These are phyloP conservation scores for Microdochium paspali DNA, from an alignment of 2,329 filamentous ascomycete species.

Conservation along the genomic window DNA sequence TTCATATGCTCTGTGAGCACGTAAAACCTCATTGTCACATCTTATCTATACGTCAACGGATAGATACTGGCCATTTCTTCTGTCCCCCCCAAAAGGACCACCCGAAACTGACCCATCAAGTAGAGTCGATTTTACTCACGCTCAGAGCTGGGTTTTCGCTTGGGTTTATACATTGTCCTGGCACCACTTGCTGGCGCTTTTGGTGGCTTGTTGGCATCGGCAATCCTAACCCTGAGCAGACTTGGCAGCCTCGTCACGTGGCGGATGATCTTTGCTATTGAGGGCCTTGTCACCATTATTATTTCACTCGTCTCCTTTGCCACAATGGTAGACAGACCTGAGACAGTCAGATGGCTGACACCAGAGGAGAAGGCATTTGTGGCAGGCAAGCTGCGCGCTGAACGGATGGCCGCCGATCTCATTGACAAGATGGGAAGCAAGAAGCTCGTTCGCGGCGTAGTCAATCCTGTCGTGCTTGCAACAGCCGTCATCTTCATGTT, in stretches of 20 bases:
- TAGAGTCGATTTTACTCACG: too few relatives aligned
- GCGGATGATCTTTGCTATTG: constrained; percentile 66
- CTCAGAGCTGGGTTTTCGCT: constrained; percentile 52
- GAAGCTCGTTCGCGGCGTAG: constrained; percentile 48
- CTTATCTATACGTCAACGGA: too few relatives aligned
- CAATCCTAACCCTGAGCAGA: constrained; percentile 47
- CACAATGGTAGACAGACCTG: constrained; percentile 52
- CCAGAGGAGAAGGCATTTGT: constrained; percentile 53
- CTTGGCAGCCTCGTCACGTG: constrained; percentile 48
- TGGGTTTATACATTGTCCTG: constrained; percentile 57
- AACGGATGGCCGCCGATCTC: constrained; percentile 49
- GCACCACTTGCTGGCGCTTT: constrained; percentile 58
- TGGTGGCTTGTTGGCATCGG: constrained; percentile 54
- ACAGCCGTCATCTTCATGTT: constrained; percentile 52
- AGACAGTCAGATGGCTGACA: constrained; percentile 53
- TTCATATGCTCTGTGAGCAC: too few relatives aligned
- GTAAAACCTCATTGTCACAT: too few relatives aligned
- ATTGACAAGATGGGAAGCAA: constrained; percentile 48
- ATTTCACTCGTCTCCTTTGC: constrained; percentile 45
- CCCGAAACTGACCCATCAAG: too few relatives aligned
- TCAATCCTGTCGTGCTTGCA: constrained; percentile 45
- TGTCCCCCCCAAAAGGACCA: too few relatives aligned
- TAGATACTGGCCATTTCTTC: too few relatives aligned
- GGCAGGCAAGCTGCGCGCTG: constrained; percentile 51
- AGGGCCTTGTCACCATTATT: constrained; percentile 49